A percentile compares a stretch with the other conserved stretches of the same genome.
Evolutionary conservation across 352 stramenopile genomes (phyloP).

Genomic region (Sclerospora graminicola): DNA sequence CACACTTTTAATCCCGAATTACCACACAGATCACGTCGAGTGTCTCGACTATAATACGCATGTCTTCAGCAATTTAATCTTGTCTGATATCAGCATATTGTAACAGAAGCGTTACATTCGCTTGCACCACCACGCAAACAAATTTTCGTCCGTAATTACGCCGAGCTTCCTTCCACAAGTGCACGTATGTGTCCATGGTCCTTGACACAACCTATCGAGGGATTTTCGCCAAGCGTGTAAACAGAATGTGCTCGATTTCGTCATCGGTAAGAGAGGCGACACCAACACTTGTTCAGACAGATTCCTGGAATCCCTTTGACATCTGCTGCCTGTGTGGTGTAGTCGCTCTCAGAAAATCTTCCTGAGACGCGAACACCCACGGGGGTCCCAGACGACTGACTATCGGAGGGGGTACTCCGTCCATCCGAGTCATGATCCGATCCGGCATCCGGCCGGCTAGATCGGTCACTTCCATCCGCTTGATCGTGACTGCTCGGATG

Average conservation of each 20-base stretch:
- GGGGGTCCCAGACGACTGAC: too few species aligned
- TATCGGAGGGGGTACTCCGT: too few species aligned
- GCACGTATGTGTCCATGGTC: conserved; percentile 73
- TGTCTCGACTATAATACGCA: conserved; percentile 65
- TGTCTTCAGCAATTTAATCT: conserved; percentile 78
- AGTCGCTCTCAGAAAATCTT: conserved; percentile 97
- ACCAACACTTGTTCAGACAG: conserved; percentile 82
- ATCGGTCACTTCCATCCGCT: too few species aligned
- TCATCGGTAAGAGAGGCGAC: conserved; percentile 45
- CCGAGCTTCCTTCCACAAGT: conserved; percentile 68
- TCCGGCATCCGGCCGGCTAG: too few species aligned
- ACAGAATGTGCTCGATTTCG: conserved; percentile 49
- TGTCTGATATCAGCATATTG: conserved; percentile 11
- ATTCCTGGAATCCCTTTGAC: conserved; percentile 81
- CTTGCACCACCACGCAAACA: conserved; percentile 83
- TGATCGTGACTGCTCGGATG: too few species aligned
- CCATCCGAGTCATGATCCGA: too few species aligned
- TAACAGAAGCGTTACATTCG: conserved; percentile 76
- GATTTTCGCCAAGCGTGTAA: conserved; percentile 54
- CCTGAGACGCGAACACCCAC: too few species aligned
- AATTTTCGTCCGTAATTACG: conserved; percentile 84
- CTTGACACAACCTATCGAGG: conserved; percentile 42
- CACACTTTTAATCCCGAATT: conserved; percentile 50
- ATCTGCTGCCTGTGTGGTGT: conserved; percentile 64
- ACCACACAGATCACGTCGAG: conserved; percentile 79